phyloP scores from a whole-genome alignment of 2,329 filamentous ascomycete genomes.

The Colletotrichum spinosum region DNA sequence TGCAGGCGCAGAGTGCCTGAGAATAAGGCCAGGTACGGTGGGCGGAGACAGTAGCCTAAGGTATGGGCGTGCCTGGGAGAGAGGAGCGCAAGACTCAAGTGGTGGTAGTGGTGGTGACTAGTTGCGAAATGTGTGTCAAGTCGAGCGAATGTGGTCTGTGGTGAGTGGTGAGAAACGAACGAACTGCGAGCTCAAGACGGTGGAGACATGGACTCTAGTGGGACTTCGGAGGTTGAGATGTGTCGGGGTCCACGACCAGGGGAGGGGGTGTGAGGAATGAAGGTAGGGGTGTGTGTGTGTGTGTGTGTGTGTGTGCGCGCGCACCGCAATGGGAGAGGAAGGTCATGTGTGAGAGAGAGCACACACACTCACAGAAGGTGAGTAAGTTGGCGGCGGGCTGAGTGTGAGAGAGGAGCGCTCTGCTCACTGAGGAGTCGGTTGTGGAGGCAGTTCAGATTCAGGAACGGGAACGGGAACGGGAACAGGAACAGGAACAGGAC shows the following conservation, averaged over 20 bases:
- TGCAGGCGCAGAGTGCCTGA: conserved; percentile 4
- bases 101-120: neutral
- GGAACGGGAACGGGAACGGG: conserved; percentile 9
- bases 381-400: neutral
- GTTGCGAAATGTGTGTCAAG: conserved; percentile 3
- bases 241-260: conserved; percentile 21
- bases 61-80: conserved; percentile 5
- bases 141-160: conserved; percentile 22
- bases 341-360: too few species aligned
- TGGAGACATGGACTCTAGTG: conserved; percentile 21
- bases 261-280: neutral
- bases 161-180: conserved; percentile 28
- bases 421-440: too few species aligned
- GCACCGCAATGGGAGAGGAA: too few species aligned
- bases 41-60: neutral
- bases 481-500: neutral
- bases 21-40: conserved; percentile 1
- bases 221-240: conserved; percentile 31
- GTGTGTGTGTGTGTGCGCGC: too few species aligned
- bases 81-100: conserved; percentile 13
- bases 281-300: neutral
- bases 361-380: too few species aligned
- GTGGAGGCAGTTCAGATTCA: neutral
- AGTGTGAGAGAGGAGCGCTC: neutral
- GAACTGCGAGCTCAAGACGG: conserved; percentile 23